phyloP scores from a whole-genome alignment of 1,139 yeast species.

The Candida pseudoviswanathii region DNA sequence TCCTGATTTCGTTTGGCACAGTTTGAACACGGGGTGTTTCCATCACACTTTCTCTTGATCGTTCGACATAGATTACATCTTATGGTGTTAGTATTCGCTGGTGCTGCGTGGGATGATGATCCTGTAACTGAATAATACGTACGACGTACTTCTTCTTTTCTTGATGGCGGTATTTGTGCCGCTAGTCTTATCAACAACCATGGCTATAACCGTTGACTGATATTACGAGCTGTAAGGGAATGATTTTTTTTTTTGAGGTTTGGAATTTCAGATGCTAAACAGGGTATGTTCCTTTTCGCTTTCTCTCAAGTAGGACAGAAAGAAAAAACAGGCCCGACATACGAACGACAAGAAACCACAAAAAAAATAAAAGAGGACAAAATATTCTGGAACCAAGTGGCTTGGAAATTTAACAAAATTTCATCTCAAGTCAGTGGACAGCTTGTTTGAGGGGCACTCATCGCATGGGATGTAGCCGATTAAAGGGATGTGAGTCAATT shows the following conservation, averaged over 20 bases:
- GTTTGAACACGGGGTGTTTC: slow-evolving; percentile 20
- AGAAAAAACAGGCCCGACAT: neutral
- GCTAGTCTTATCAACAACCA: neutral
- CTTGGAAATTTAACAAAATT: no score
- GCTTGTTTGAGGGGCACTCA: no score
- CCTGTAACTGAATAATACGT: neutral
- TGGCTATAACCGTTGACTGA: neutral
- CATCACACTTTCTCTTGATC: slow-evolving; percentile 19
- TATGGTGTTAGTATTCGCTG: neutral
- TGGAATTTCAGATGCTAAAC: no score
- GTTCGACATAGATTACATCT: slow-evolving; percentile 20
- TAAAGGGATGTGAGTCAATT: no score
- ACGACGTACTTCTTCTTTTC: slow-evolving; percentile 6
- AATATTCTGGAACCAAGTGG: no score
- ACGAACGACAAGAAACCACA: no score
- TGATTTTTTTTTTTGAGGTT: neutral
- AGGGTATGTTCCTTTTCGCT: no score
- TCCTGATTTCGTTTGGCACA: slow-evolving; percentile 14
- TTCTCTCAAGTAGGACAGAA: neutral
- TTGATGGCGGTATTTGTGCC: neutral
- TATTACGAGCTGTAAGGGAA: neutral
- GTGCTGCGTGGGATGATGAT: no score
- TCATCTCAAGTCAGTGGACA: no score
- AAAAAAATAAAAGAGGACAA: no score
- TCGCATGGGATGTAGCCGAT: no score